Percentiles rank a stretch among this genome's conserved stretches.
These are phyloP conservation scores for Tylopilus cervinicoccineus DNA, from an alignment of 768 basidiomycete species.

Conservation along the genomic window DNA sequence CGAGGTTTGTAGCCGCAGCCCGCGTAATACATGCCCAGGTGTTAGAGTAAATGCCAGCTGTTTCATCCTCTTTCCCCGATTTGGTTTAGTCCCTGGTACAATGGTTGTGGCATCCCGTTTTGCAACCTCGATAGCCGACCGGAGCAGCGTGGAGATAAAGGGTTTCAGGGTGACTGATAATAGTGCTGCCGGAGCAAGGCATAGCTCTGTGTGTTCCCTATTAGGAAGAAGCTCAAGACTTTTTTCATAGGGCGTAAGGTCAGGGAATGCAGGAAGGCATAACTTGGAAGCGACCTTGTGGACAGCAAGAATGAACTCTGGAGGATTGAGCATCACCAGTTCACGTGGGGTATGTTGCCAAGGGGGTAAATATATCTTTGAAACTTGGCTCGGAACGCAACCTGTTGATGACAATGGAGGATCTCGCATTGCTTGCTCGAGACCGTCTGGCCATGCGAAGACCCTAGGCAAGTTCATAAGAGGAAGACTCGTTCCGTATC, in stretches of 20 bases:
- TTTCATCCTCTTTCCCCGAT: slow-evolving; percentile 22
- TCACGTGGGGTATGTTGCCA: slow-evolving; percentile 23
- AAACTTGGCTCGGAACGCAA: not conserved
- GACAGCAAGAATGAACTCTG: slow-evolving; percentile 29
- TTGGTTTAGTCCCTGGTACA: slow-evolving; percentile 13
- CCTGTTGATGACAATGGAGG: slow-evolving; percentile 3
- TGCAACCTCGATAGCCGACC: slow-evolving; percentile 30
- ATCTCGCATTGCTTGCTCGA: slow-evolving; percentile 14
- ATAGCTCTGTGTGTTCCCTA: slow-evolving; percentile 19
- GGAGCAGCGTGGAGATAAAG: slow-evolving; percentile 33
- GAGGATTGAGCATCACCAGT: slow-evolving; percentile 18
- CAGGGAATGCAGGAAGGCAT: slow-evolving; percentile 20
- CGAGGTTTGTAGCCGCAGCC: slow-evolving; percentile 21
- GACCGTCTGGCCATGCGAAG: slow-evolving; percentile 13
- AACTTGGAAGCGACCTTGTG: slow-evolving; percentile 20
- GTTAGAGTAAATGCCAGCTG: slow-evolving; percentile 31
- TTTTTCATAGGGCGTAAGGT: slow-evolving; percentile 6
- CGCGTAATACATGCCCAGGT: slow-evolving; percentile 39
- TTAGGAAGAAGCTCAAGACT: slow-evolving; percentile 7
- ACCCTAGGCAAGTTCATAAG: slow-evolving; percentile 15
- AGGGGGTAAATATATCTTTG: slow-evolving; percentile 4
- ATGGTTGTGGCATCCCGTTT: slow-evolving; percentile 30
- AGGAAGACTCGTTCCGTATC: slow-evolving; percentile 17
- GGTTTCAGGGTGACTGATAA: slow-evolving; percentile 31
- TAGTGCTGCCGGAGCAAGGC: slow-evolving; percentile 36